Evolutionary conservation across 768 basidiomycete genomes (phyloP).

Genomic region (Amanita thiersii): DNA sequence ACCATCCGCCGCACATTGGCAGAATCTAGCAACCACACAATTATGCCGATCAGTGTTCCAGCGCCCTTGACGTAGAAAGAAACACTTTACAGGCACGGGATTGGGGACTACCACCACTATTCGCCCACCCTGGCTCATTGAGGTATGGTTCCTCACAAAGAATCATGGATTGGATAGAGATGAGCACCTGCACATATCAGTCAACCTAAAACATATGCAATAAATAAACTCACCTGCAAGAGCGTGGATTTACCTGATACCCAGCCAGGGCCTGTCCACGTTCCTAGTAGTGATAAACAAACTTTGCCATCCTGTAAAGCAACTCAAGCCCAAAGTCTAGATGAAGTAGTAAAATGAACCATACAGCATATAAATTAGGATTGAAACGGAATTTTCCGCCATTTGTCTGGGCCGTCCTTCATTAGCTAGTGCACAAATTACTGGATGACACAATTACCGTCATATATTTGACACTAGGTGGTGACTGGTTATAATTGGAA

Average conservation of each 20-base stretch:
- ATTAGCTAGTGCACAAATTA: background rate
- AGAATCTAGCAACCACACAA: slow-evolving; percentile 58
- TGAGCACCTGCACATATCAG: slow-evolving; percentile 69
- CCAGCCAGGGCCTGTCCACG: slow-evolving; percentile 94
- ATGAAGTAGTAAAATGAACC: slow-evolving; percentile 15
- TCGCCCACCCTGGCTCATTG: slow-evolving; percentile 88
- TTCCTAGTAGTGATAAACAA: slow-evolving; percentile 84
- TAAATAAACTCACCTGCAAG: slow-evolving; percentile 50
- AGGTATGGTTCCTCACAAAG: slow-evolving; percentile 90
- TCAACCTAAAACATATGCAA: slow-evolving; percentile 14
- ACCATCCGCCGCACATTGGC: slow-evolving; percentile 93
- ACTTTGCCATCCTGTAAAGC: slow-evolving; percentile 82
- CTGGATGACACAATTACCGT: slow-evolving; percentile 34
- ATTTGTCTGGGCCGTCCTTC: slow-evolving; percentile 48
- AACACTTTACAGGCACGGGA: slow-evolving; percentile 58
- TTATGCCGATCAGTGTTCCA: background rate
- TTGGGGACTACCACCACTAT: slow-evolving; percentile 60
- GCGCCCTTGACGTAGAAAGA: slow-evolving; percentile 2
- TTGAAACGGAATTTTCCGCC: slow-evolving; percentile 89
- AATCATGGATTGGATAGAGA: slow-evolving; percentile 96
- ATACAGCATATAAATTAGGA: slow-evolving; percentile 86
- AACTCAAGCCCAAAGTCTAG: slow-evolving; percentile 4
- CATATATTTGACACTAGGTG: slow-evolving; percentile 61
- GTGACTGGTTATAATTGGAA: slow-evolving; percentile 79
- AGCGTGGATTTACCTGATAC: slow-evolving; percentile 83